Conservation (phyloP, 2,329 filamentous ascomycete species). For the Coniochaeta ligniaria region DNA sequence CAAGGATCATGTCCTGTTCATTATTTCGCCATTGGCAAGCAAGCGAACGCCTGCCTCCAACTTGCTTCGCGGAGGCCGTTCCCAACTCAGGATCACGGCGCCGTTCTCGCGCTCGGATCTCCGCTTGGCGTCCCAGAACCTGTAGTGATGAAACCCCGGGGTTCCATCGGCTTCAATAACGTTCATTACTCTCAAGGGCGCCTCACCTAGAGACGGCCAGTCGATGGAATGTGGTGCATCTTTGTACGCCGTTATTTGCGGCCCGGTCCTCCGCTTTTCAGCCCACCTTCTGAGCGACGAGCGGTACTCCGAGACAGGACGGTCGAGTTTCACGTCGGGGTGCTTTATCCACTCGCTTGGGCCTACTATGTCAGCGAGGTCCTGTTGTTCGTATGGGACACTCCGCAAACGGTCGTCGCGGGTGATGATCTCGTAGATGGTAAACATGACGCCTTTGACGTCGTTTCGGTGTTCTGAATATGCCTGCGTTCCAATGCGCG, state of each 20-base stretch:
- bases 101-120: neutral
- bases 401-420: constrained; percentile 15
- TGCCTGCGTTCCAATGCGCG: neutral
- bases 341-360: neutral
- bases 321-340: neutral
- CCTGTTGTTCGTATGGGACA: constrained; percentile 9
- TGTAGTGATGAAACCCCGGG: too few relatives aligned
- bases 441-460: constrained; percentile 25
- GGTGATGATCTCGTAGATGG: constrained; percentile 27
- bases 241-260: too few relatives aligned
- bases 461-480: constrained; percentile 19
- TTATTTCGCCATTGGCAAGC: neutral
- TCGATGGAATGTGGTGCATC: too few relatives aligned
- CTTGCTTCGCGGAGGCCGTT: neutral
- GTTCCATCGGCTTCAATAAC: too few relatives aligned
- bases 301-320: neutral
- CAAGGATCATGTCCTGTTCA: too few relatives aligned
- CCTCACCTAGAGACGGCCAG: too few relatives aligned
- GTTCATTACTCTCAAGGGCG: too few relatives aligned
- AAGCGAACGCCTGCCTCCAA: neutral
- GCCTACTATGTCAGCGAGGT: neutral
- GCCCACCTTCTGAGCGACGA: neutral
- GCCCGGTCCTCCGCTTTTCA: neutral
- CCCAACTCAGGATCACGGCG: neutral
- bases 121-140: neutral